phyloP scores from a whole-genome alignment of 495 filamentous ascomycete species.

The Xylaria grammica region DNA sequence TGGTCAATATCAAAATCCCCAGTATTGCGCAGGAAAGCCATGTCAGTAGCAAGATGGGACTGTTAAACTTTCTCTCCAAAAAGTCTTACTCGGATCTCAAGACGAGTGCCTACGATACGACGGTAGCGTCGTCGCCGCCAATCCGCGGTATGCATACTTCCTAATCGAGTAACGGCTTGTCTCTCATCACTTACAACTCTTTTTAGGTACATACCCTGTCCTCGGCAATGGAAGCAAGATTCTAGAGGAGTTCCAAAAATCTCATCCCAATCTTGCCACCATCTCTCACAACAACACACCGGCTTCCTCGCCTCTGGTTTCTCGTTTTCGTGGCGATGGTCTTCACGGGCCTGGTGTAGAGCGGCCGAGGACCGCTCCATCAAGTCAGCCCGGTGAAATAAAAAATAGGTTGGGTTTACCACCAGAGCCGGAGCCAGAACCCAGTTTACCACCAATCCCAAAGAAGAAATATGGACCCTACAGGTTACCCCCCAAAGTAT shows the following conservation, averaged over 20 bases:
- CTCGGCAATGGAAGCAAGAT: conserved; percentile 36
- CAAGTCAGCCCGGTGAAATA: conserved; percentile 2
- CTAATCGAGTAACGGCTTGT: conserved; percentile 32
- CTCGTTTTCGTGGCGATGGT: conserved; percentile 25
- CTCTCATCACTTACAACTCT: conserved; percentile 26
- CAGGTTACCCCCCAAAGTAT: conserved; percentile 25
- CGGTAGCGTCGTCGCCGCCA: conserved; percentile 33
- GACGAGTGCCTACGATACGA: conserved; percentile 36
- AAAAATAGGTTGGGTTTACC: conserved; percentile 17
- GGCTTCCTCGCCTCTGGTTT: conserved; percentile 38
- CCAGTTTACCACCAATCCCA: conserved; percentile 17
- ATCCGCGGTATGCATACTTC: conserved; percentile 41
- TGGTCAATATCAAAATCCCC: neutral
- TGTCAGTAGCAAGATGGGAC: conserved; percentile 44
- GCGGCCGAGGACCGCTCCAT: conserved; percentile 46
- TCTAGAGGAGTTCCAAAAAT: conserved; percentile 36
- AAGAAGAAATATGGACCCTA: conserved; percentile 36
- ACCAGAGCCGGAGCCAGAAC: conserved; percentile 26
- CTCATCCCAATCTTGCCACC: conserved; percentile 34
- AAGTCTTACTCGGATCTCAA: conserved; percentile 38
- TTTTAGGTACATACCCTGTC: conserved; percentile 40
- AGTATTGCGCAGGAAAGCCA: neutral
- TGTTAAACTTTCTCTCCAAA: conserved; percentile 46
- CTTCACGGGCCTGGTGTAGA: conserved; percentile 31
- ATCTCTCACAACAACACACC: conserved; percentile 30